Conservation (phyloP, 2,329 filamentous ascomycete genomes). For the Cyphellophora attinorum region DNA sequence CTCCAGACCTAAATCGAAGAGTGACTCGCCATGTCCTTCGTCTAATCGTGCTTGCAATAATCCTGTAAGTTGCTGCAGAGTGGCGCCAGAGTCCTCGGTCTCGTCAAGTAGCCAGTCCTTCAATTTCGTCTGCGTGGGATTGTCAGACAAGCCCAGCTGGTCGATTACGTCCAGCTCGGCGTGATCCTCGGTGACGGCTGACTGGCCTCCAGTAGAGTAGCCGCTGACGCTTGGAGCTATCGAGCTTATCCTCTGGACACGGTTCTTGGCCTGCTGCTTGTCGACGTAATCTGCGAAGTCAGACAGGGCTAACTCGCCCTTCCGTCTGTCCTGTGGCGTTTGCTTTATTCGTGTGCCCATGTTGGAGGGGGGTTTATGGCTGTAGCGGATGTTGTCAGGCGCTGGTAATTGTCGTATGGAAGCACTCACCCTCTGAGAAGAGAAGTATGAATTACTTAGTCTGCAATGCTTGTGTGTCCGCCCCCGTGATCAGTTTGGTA, state of each 20-base stretch:
- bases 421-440: no score
- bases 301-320: constrained; percentile 83
- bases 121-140: constrained; percentile 56
- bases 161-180: constrained; percentile 88
- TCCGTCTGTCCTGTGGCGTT: constrained; percentile 67
- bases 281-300: constrained; percentile 98
- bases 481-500: constrained; percentile 29
- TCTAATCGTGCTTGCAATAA: constrained; percentile 60
- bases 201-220: constrained; percentile 25
- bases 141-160: constrained; percentile 63
- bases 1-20: constrained; percentile 89
- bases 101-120: constrained; percentile 65
- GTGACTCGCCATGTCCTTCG: constrained; percentile 77
- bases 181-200: constrained; percentile 51
- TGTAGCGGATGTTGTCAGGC: background rate
- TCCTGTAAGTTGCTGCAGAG: constrained; percentile 52
- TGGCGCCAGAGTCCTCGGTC: constrained; percentile 46
- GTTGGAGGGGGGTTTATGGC: constrained; percentile 10
- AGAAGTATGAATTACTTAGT: constrained; percentile 1
- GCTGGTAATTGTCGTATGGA: no score
- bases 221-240: constrained; percentile 31
- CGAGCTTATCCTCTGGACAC: constrained; percentile 26
- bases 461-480: constrained; percentile 17
- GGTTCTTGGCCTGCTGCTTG: constrained; percentile 63
- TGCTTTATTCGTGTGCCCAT: constrained; percentile 50